These are phyloP conservation scores for Nicotiana rustica DNA, from an alignment of 305 asterid genomes.

Conservation along the genomic window DNA sequence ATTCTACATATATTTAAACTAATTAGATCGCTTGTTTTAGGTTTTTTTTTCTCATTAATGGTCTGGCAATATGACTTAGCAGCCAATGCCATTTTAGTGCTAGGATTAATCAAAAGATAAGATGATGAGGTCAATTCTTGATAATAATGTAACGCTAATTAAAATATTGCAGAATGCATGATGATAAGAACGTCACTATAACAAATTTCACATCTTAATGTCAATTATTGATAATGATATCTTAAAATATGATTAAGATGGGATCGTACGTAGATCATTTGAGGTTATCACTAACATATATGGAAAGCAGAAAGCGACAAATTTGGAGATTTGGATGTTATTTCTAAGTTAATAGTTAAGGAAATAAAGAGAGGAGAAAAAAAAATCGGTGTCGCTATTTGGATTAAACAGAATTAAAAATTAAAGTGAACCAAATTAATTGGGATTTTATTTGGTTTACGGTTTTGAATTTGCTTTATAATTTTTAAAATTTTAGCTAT, in stretches of 20 bases:
- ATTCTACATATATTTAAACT: background rate
- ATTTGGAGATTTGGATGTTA: conserved; percentile 27
- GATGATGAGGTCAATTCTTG: background rate
- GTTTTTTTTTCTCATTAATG: background rate
- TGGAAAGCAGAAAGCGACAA: conserved; percentile 1
- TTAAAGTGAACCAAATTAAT: background rate
- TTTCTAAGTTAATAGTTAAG: too few relatives aligned
- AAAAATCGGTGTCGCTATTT: background rate
- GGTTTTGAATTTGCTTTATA: too few relatives aligned
- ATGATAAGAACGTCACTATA: background rate
- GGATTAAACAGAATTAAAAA: too few relatives aligned
- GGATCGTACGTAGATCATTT: background rate
- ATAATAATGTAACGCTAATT: background rate
- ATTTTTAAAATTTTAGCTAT: too few relatives aligned
- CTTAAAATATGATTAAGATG: conserved; percentile 14
- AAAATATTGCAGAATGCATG: background rate
- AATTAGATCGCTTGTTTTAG: background rate
- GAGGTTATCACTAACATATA: background rate
- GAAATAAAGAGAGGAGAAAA: background rate
- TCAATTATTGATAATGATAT: conserved; percentile 21
- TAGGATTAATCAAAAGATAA: conserved; percentile 9
- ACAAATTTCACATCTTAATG: conserved; percentile 19
- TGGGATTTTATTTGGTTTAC: background rate
- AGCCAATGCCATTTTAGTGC: background rate
- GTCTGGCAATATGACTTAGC: background rate